Percentiles rank a stretch among this genome's conserved stretches.
These are phyloP conservation scores for Candida ponderosae DNA, from an alignment of 805 yeast species.

Conservation along the genomic window DNA sequence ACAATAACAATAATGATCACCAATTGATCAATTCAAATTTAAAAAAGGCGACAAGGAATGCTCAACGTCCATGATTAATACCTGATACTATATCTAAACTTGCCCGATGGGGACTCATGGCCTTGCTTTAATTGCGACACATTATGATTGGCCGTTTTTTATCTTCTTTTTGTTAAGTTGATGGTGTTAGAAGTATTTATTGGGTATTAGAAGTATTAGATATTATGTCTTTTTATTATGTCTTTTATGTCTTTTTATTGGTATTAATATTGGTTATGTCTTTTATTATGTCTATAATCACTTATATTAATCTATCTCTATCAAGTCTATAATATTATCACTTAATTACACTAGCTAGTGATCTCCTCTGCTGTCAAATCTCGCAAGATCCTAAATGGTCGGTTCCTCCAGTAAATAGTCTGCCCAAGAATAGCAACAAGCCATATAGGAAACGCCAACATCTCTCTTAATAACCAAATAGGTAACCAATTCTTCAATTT, in stretches of 20 bases:
- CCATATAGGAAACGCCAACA: slow-evolving; percentile 81
- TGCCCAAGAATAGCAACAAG: slow-evolving; percentile 70
- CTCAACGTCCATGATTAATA: too few relatives aligned
- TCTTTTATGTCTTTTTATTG: slow-evolving; percentile 2
- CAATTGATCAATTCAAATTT: too few relatives aligned
- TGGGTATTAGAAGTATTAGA: background rate
- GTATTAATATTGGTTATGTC: slow-evolving; percentile 2
- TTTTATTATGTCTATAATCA: slow-evolving; percentile 3
- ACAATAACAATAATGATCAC: too few relatives aligned
- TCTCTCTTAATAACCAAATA: slow-evolving; percentile 64
- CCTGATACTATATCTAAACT: too few relatives aligned
- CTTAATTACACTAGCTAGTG: too few relatives aligned
- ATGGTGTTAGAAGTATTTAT: slow-evolving; percentile 3
- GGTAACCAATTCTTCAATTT: slow-evolving; percentile 19
- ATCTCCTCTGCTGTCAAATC: slow-evolving; percentile 74
- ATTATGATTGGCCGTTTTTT: too few relatives aligned
- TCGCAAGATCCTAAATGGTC: slow-evolving; percentile 61
- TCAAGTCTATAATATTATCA: too few relatives aligned
- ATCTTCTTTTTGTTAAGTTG: slow-evolving; percentile 3
- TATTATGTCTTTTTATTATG: background rate
- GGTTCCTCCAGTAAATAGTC: slow-evolving; percentile 71
- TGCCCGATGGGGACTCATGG: too few relatives aligned
- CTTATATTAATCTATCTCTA: slow-evolving; percentile 1
- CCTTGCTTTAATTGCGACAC: too few relatives aligned
- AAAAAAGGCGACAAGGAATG: too few relatives aligned